Percentiles rank a stretch among this genome's conserved stretches.
Conservation (phyloP, 805 yeast genomes). For the Yamadazyma philogaea region DNA sequence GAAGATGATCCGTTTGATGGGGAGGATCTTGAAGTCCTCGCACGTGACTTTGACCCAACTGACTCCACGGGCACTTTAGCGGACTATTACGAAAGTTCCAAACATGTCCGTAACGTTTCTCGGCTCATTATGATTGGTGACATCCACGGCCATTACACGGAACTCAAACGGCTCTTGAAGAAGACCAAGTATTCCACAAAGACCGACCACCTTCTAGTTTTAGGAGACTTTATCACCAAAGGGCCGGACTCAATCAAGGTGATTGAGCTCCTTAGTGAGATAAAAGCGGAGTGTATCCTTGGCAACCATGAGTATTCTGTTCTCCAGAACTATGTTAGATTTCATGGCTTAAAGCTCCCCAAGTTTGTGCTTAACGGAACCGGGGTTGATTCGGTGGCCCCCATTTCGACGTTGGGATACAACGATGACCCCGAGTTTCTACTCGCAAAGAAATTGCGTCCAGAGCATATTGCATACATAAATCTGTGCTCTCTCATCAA, state of each 20-base stretch:
- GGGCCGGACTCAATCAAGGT: conserved; percentile 76
- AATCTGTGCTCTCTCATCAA: conserved; percentile 63
- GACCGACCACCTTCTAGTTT: conserved; percentile 58
- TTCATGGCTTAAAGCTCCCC: conserved; percentile 47
- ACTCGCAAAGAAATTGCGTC: conserved; percentile 53
- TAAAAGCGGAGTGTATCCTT: conserved; percentile 67
- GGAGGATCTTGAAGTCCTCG: not conserved
- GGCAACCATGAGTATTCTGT: conserved; percentile 88
- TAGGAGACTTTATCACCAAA: conserved; percentile 85
- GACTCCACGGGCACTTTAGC: too few relatives aligned
- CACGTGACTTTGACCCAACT: not conserved
- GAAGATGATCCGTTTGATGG: not conserved
- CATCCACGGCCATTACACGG: conserved; percentile 73
- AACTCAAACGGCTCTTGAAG: conserved; percentile 51
- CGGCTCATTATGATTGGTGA: conserved; percentile 79
- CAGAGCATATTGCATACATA: conserved; percentile 59
- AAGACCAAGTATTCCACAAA: conserved; percentile 45
- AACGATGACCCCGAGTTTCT: conserved; percentile 36
- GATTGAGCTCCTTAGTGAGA: conserved; percentile 56
- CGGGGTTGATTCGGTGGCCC: not conserved
- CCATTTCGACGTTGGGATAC: conserved; percentile 15
- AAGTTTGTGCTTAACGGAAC: conserved; percentile 18
- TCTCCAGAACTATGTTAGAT: conserved; percentile 59
- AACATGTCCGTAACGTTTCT: conserved; percentile 20
- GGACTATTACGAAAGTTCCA: not conserved